Evolutionary conservation across 2,329 filamentous ascomycete species (phyloP), one percentile per base, ranked within the genome.

Genomic region (Pyrenochaeta sp.): DNA sequence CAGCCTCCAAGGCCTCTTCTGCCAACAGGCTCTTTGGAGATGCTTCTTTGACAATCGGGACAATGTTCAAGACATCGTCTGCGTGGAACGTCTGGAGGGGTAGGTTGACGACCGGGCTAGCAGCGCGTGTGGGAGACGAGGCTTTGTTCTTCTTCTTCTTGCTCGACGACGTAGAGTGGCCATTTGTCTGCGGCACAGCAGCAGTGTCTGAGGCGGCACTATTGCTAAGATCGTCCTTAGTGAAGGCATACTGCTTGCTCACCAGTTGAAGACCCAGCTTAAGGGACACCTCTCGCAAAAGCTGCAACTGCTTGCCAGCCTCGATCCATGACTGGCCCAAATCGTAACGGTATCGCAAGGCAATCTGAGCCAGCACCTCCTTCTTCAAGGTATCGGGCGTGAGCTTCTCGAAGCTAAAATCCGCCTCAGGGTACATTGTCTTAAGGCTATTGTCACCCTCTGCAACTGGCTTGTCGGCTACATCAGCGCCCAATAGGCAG

Each of bases 21-120:
- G 95, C 94, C 56, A 99, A 84, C 21, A 91, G 83, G 74, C 93
- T 97, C 77, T 91, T 90, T 33, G 94, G 95, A 55, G 90, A 89
- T 3, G 95, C 95, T 74, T 99, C 93, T 82, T 98, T 98, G 69
- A 98, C 86, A 40, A 98, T 80, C 7, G 95, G 95, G n/a, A 97
- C 91, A 55, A 97, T 83, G 77, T 97, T 97, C 63, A 96, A 78
- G 60, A 99, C 85, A 66, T 99, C 92, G 56, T 97, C 92, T 0
- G 91, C 82, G 45, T 81, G 83, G 78, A 99, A 98, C 0, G 90
- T 92, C 56, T 75, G 82, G 63, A 65, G 79, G 65, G 72, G 78
- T 15, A 81, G 75, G 1, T 82, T 80, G 11, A 78, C 73, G 18
- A 74, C 66, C n/a, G 77, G 71, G 45, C 77, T 69, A 23, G 78